Base-by-base conservation (phyloP, 495 filamentous ascomycete species). In the Podospora didyma region DNA sequence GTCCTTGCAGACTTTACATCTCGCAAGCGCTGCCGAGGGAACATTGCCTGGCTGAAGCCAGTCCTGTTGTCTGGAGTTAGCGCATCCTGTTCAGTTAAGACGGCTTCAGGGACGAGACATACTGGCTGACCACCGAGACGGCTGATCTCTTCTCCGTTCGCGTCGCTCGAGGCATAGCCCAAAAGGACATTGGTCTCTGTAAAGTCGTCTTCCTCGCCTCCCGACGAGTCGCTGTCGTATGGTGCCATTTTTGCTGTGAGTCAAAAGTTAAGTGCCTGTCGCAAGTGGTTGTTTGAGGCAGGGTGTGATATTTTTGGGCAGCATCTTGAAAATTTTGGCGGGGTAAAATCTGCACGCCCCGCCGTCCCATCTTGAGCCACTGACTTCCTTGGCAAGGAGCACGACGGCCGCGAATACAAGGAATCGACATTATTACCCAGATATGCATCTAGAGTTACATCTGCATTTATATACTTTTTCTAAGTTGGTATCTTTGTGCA, bases 171-270 rank as follows among this genome's bases (percentile, higher is more conserved):
- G 7, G 92, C 87, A 69, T 96, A 97, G 17, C 94, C 94, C 21
- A 99, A 84, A 1, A 97, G 83, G 6, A 96, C 90, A 61, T 86
- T 88, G 17, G 94, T 99, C 66, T 92, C 89, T 10, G 86, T 90
- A 65, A 86, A 90, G 57, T 86, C 77, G 35, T 82, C 81, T 24
- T 86, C 82, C 45, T 89, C 89, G 28, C 79, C 86, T 7, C 73
- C 81, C 3, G 88, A 90, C 28, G 89, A 89, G 65, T 97, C 93
- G 66, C 88, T 93, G 62, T 94, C 89, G 67, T 95, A 90, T 17
- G 82, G 75, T 49, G 86, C 84, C 93, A 97, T 97, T 2, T n/a
- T n/a, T n/a, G n/a, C n/a, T n/a, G n/a, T n/a, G n/a, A n/a, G 59
- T 69, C n/a, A 47, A 11, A 7, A 0, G 17, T 46, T 51, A 9